Evolutionary conservation across 306 rosid species (phyloP).

Genomic region (Trifolium repens): DNA sequence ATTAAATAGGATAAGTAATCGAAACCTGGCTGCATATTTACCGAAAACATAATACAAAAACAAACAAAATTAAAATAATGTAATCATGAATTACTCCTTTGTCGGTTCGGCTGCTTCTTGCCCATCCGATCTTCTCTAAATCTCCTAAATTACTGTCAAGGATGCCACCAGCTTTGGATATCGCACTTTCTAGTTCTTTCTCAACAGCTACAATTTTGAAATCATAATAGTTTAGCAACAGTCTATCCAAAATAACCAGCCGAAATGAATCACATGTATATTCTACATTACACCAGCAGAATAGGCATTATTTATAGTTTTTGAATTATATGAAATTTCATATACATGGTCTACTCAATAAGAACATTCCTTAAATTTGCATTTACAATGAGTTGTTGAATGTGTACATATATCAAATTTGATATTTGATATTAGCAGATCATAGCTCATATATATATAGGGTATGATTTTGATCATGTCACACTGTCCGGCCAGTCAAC

Average conservation of each 20-base stretch:
- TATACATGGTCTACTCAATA: not conserved
- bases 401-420: not conserved
- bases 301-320: not conserved
- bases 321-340: not conserved
- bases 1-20: conserved; percentile 32
- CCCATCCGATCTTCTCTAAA: conserved; percentile 81
- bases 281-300: not conserved
- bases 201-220: conserved; percentile 76
- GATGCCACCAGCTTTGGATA: conserved; percentile 88
- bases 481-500: not conserved
- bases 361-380: not conserved
- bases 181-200: conserved; percentile 84
- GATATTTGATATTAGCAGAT: not conserved
- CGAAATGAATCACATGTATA: conserved; percentile 38
- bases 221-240: conserved; percentile 48
- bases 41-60: conserved; percentile 8
- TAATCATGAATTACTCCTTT: conserved; percentile 75
- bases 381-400: not conserved
- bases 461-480: not conserved
- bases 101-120: conserved; percentile 94
- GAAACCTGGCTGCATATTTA: not conserved
- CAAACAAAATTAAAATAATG: conserved; percentile 8
- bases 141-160: conserved; percentile 76
- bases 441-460: not conserved
- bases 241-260: conserved; percentile 39